These are phyloP conservation scores for Clonostachys byssicola DNA, from an alignment of 2,329 filamentous ascomycete species.

Conservation along the genomic window DNA sequence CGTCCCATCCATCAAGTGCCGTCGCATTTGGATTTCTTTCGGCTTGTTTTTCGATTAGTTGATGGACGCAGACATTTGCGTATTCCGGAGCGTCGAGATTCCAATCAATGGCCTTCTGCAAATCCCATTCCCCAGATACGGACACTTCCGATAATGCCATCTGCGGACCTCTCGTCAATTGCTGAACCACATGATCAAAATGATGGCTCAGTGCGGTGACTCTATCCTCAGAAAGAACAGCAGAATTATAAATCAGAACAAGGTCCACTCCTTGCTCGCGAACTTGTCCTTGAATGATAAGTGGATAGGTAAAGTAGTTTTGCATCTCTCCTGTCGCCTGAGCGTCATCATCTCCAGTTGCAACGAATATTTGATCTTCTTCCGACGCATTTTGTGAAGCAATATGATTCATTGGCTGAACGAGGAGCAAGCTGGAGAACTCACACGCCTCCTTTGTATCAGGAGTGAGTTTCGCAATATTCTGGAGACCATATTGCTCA, in stretches of 20 bases:
- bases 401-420: conserved; percentile 1
- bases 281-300: conserved; percentile 1
- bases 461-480: not conserved
- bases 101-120: not conserved
- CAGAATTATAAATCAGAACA: not conserved
- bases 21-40: conserved; percentile 9
- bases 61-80: conserved; percentile 4
- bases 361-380: not conserved
- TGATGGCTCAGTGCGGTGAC: conserved; percentile 3
- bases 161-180: not conserved
- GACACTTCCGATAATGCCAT: not conserved
- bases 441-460: conserved; percentile 1
- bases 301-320: conserved; percentile 6
- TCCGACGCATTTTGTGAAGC: not conserved
- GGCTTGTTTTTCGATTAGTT: conserved; percentile 1
- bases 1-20: not conserved
- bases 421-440: not conserved
- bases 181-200: conserved; percentile 2
- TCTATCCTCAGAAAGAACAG: not conserved
- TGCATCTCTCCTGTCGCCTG: conserved; percentile 1
- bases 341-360: not conserved
- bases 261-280: not conserved
- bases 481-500: conserved; percentile 10
- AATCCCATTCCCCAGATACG: not conserved
- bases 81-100: not conserved